phyloP scores from a whole-genome alignment of 2,329 filamentous ascomycete species.

The Fusarium subtropicale region DNA sequence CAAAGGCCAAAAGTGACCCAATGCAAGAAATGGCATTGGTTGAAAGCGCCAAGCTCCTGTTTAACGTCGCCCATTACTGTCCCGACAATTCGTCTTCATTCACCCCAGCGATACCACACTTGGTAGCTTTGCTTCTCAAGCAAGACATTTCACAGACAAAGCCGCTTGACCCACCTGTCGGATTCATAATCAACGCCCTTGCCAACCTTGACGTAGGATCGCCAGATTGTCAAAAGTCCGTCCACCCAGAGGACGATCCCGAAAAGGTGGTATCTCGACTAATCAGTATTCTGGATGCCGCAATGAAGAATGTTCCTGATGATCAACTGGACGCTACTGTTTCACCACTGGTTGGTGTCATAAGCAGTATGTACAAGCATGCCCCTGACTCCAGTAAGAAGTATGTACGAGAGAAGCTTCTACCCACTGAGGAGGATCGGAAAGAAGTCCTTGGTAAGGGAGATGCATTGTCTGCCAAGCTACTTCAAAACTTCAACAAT shows the following conservation, averaged over 20 bases:
- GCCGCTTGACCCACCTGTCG: conserved; percentile 78
- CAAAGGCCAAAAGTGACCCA: conserved; percentile 56
- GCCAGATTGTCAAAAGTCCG: conserved; percentile 62
- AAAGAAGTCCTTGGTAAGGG: conserved; percentile 81
- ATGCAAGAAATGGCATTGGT: conserved; percentile 84
- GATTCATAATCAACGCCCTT: conserved; percentile 80
- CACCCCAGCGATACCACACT: conserved; percentile 72
- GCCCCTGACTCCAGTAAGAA: conserved; percentile 71
- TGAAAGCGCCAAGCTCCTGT: conserved; percentile 88
- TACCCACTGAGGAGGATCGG: conserved; percentile 83
- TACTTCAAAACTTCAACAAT: conserved; percentile 83
- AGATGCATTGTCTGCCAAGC: conserved; percentile 76
- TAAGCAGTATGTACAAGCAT: conserved; percentile 76
- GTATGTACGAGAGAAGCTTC: conserved; percentile 73
- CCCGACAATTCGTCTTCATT: conserved; percentile 72
- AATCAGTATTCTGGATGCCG: conserved; percentile 75
- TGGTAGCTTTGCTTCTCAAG: conserved; percentile 76
- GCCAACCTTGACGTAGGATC: conserved; percentile 79
- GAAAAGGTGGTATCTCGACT: conserved; percentile 72
- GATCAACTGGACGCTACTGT: conserved; percentile 78
- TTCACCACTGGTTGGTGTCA: conserved; percentile 78
- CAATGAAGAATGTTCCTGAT: conserved; percentile 72
- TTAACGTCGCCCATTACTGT: conserved; percentile 85
- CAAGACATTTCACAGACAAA: conserved; percentile 67
- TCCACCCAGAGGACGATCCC: conserved; percentile 75